Percentiles rank a stretch among this genome's conserved stretches.
Conservation (phyloP, 257 asterid species). For the Avicennia marina region DNA sequence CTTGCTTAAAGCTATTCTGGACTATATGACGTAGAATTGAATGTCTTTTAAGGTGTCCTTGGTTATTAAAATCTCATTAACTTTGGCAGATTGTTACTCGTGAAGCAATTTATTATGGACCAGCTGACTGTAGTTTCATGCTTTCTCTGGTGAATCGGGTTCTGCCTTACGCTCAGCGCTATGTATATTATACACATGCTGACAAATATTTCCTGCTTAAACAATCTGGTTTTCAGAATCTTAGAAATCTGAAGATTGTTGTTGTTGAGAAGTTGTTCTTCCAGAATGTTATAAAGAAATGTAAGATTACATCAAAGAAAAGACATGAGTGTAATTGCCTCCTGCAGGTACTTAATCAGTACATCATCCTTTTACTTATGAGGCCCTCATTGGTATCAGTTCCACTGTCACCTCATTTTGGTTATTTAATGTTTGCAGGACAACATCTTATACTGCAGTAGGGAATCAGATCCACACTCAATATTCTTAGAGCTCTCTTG, state of each 20-base stretch:
- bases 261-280: conserved; percentile 75
- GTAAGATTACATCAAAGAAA: conserved; percentile 46
- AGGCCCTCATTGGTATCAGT: neutral
- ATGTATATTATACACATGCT: conserved; percentile 41
- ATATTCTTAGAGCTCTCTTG: conserved; percentile 72
- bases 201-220: conserved; percentile 57
- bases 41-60: conserved; percentile 9
- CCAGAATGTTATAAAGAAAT: conserved; percentile 53
- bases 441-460: conserved; percentile 55
- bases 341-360: conserved; percentile 54
- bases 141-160: conserved; percentile 75
- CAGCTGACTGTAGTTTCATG: conserved; percentile 45
- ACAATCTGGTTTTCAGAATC: conserved; percentile 51
- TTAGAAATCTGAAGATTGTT: conserved; percentile 47
- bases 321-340: conserved; percentile 66
- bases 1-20: no score
- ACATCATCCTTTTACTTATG: neutral
- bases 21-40: no score
- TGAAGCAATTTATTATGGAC: conserved; percentile 62
- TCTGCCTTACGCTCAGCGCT: conserved; percentile 97
- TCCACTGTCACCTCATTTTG: neutral
- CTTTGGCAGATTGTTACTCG: conserved; percentile 70
- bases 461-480: conserved; percentile 61
- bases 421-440: conserved; percentile 44
- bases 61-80: conserved; percentile 3